These are phyloP conservation scores for Eucalyptus grandis DNA, from an alignment of 345 rosid genomes.

Conservation along the genomic window DNA sequence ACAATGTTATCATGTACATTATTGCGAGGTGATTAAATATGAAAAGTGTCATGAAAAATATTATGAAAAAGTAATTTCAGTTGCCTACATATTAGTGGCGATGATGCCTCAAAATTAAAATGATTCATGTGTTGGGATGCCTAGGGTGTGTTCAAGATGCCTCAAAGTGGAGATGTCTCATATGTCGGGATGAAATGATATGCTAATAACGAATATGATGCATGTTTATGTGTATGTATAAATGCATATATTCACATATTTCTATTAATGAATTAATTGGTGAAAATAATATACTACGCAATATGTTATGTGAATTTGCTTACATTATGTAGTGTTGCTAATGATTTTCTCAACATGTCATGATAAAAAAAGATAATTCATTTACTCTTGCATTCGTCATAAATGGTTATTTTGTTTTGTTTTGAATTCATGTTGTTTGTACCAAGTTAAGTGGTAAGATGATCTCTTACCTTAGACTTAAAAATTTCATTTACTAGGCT, in stretches of 20 bases:
- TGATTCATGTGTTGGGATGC: too few species aligned
- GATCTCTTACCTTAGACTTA: not conserved
- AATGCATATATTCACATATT: not conserved
- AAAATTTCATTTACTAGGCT: not conserved
- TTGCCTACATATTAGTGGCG: too few species aligned
- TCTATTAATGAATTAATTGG: not conserved
- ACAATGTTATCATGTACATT: too few species aligned
- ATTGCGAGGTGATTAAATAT: too few species aligned
- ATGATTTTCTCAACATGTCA: not conserved
- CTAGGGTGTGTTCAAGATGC: not conserved
- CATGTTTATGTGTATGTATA: too few species aligned
- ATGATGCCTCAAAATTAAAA: too few species aligned
- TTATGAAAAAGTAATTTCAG: too few species aligned
- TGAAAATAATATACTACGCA: not conserved
- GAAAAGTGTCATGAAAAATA: too few species aligned
- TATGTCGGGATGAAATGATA: too few species aligned
- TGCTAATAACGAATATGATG: not conserved
- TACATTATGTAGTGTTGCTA: not conserved
- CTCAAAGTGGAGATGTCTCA: fast-evolving
- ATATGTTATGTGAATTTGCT: not conserved
- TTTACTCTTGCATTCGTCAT: not conserved
- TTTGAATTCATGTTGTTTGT: not conserved
- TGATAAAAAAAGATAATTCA: not conserved
- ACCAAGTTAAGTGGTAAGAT: not conserved
- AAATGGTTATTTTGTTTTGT: too few species aligned